Percentiles rank a stretch among this genome's conserved stretches.
phyloP scores from a whole-genome alignment of 257 asterid genomes.

The Nicotiana knightiana region DNA sequence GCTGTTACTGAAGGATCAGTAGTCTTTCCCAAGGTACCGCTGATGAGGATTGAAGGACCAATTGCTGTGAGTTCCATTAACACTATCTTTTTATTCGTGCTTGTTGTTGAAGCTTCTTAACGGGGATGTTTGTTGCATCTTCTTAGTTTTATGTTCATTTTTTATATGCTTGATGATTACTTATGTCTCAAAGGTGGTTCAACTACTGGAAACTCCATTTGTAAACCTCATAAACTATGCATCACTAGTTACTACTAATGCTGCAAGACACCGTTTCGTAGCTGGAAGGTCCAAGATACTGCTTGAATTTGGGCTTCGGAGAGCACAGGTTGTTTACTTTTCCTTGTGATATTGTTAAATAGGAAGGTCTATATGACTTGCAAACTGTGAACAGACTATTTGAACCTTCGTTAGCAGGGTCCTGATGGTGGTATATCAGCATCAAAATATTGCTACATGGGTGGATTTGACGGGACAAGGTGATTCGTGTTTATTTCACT shows the following conservation, averaged over 20 bases:
- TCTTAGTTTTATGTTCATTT: slow-evolving; percentile 4
- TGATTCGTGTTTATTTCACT: slow-evolving; percentile 14
- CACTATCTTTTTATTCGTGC: neutral
- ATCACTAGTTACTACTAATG: slow-evolving; percentile 95
- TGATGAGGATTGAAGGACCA: slow-evolving; percentile 97
- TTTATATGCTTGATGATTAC: slow-evolving; percentile 9
- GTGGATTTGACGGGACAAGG: slow-evolving; percentile 99
- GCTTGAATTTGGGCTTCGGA: slow-evolving; percentile 91
- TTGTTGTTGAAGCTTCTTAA: neutral
- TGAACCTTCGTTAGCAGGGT: slow-evolving; percentile 48
- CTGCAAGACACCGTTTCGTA: slow-evolving; percentile 97
- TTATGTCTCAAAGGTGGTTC: slow-evolving; percentile 70
- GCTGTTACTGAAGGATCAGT: slow-evolving; percentile 92
- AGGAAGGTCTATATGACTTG: neutral
- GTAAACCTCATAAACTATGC: slow-evolving; percentile 87
- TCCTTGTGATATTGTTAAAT: neutral
- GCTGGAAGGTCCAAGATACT: slow-evolving; percentile 93
- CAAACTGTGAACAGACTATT: slow-evolving; percentile 9
- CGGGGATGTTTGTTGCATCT: slow-evolving; percentile 2
- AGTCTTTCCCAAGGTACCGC: slow-evolving; percentile 91
- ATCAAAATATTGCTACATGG: slow-evolving; percentile 93
- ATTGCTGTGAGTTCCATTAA: slow-evolving; percentile 66
- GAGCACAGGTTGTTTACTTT: slow-evolving; percentile 67
- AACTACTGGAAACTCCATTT: slow-evolving; percentile 92
- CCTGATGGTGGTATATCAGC: slow-evolving; percentile 99